A percentile compares a stretch with the other conserved stretches of the same genome.
These are phyloP conservation scores for Podospora tetraspora DNA, from an alignment of 495 filamentous ascomycete genomes.

Conservation along the genomic window DNA sequence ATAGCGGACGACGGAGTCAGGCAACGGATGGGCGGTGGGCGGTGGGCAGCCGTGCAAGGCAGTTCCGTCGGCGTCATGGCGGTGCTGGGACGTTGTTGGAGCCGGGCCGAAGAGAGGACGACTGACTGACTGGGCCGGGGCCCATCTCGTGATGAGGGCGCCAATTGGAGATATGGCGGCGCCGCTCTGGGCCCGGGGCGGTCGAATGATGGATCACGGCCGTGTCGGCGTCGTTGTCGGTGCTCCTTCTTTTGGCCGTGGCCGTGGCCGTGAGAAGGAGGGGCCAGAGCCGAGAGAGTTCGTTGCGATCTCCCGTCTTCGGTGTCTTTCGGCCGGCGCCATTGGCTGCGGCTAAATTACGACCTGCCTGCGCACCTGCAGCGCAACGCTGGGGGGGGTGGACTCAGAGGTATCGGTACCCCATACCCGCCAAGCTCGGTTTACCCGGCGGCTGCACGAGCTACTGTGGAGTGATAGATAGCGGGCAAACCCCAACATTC, in stretches of 20 bases:
- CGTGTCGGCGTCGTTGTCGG: not conserved
- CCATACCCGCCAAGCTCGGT: not conserved
- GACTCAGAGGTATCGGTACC: conserved; percentile 12
- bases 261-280: not conserved
- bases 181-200: not conserved
- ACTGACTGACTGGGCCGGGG: not conserved
- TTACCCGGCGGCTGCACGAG: not conserved
- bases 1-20: not conserved
- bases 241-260: not conserved
- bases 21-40: not conserved
- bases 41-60: not conserved
- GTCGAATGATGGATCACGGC: not conserved
- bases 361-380: conserved; percentile 23
- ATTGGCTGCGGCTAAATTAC: conserved; percentile 41
- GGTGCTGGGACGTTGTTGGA: not conserved
- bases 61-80: not conserved
- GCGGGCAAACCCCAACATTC: conserved; percentile 9
- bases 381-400: conserved; percentile 18
- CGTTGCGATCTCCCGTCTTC: conserved; percentile 16
- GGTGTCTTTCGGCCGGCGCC: conserved; percentile 23
- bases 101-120: not conserved
- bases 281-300: not conserved
- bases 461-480: not conserved
- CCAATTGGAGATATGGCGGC: not conserved
- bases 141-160: not conserved